Evolutionary conservation across 805 yeast species (phyloP), one percentile per base, ranked within the genome.

Genomic region (Debaryomyces hansenii): DNA sequence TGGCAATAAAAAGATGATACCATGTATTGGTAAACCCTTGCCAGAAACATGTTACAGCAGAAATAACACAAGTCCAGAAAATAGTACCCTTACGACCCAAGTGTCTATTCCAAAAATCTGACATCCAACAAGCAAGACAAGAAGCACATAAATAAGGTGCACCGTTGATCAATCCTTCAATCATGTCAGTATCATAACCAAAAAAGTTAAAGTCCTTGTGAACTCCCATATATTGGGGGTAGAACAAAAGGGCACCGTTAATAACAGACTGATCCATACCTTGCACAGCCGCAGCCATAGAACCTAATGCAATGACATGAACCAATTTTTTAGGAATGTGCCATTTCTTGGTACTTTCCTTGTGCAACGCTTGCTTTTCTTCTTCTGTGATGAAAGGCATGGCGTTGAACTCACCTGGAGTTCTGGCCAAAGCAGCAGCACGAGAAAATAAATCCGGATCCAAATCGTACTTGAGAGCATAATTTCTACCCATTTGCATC

Each of bases 211-310:
- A 69, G 3, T 46, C 44, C 18, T 47, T 27, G 2, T 3, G 47
- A 37, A 85, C 70, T 2, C 83, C 84, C 59, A 85, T 73, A 18
- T 69, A 75, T 1, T 52, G 44, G 1, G 87, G 87, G 60, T 82
- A 85, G 51, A 75, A 79, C 21, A 83, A 60, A 40, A 77, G 79
- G 18, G 89, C 89, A 29, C 89, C 90, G 51, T 84, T 83, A 48
- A 82, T 69, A 8, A 83, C 88, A 5, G 87, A 77, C 60, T 84
- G 87, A 60, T 84, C 90, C 87, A 82, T 82, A 44, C 90, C 90
- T 59, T 84, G 90, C 36, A 83, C 86, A 4, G 85, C 83, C 4
- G 87, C 85, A 43, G 87, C 82, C 72, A 83, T 69, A 2, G 88
- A 83, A 39, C 85, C 82, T 56, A 82, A 66, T 6, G 83, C 76